These are phyloP conservation scores for Geosmithia putterillii DNA, from an alignment of 2,329 filamentous ascomycete genomes.

Conservation along the genomic window DNA sequence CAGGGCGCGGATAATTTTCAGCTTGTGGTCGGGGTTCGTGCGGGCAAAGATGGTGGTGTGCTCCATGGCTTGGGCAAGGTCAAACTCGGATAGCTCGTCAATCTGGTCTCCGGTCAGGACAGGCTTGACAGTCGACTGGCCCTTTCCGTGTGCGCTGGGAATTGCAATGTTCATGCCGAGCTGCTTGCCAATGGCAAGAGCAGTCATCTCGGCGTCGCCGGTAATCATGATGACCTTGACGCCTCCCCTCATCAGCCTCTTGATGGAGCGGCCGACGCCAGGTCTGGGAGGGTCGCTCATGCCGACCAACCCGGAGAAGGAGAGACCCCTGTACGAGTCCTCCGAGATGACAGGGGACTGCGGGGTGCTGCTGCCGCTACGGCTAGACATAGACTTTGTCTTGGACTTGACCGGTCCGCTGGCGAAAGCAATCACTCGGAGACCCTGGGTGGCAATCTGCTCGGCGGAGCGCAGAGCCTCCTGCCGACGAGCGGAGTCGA, in stretches of 20 bases:
- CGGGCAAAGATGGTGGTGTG: constrained; percentile 91
- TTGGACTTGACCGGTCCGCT: constrained; percentile 56
- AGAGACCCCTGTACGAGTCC: constrained; percentile 69
- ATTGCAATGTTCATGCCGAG: constrained; percentile 78
- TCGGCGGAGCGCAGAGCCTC: constrained; percentile 72
- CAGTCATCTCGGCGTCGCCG: constrained; percentile 89
- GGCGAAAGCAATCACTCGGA: constrained; percentile 86
- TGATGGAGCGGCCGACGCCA: constrained; percentile 80
- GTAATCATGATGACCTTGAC: constrained; percentile 99
- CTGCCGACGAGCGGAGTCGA: constrained; percentile 65
- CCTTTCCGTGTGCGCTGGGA: constrained; percentile 35
- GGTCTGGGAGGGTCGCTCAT: constrained; percentile 95
- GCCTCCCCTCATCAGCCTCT: constrained; percentile 80
- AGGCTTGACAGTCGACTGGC: constrained; percentile 49
- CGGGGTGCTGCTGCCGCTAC: constrained; percentile 35
- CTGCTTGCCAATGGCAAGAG: constrained; percentile 84
- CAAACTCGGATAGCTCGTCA: constrained; percentile 79
- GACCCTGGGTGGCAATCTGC: constrained; percentile 74
- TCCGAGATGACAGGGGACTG: constrained; percentile 30
- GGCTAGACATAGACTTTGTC: constrained; percentile 26
- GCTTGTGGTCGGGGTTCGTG: constrained; percentile 93
- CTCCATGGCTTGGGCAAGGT: constrained; percentile 73
- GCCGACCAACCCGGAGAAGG: constrained; percentile 84
- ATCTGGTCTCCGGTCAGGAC: constrained; percentile 85
- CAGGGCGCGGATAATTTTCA: constrained; percentile 88